Percentiles rank a stretch among this genome's conserved stretches.
Conservation (phyloP, 129 eudicot genomes). For the Lonicera japonica region DNA sequence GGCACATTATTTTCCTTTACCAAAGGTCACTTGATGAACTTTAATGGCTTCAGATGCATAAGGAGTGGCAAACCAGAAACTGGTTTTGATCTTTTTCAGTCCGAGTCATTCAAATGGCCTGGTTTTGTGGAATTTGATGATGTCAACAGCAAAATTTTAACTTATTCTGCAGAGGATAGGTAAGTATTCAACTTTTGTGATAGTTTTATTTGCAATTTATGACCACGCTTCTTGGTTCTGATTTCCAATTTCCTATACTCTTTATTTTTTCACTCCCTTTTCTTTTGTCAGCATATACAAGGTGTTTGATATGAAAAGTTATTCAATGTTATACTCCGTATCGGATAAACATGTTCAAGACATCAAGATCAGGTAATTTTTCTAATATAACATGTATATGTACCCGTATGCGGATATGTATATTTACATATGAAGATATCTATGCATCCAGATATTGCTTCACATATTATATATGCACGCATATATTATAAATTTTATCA, state of each 20-base stretch:
- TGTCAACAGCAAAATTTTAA: slow-evolving; percentile 95
- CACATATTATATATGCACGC: too few relatives aligned
- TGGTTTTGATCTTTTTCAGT: slow-evolving; percentile 87
- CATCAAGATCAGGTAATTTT: slow-evolving; percentile 70
- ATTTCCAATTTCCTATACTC: too few relatives aligned
- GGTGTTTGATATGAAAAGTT: slow-evolving; percentile 91
- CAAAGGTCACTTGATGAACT: too few relatives aligned
- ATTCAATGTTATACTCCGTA: slow-evolving; percentile 85
- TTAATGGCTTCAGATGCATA: slow-evolving; percentile 85
- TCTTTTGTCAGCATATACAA: slow-evolving; percentile 67
- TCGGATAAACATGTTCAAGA: slow-evolving; percentile 89
- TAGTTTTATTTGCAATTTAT: background rate
- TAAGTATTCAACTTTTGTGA: slow-evolving; percentile 7
- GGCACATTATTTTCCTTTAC: too few relatives aligned
- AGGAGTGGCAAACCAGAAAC: slow-evolving; percentile 92
- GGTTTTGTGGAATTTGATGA: slow-evolving; percentile 99
- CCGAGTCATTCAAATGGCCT: slow-evolving; percentile 97
- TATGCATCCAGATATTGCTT: too few relatives aligned
- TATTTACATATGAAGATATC: too few relatives aligned
- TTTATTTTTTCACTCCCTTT: too few relatives aligned
- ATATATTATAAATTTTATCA: too few relatives aligned
- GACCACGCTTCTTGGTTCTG: slow-evolving; percentile 2
- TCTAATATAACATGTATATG: too few relatives aligned
- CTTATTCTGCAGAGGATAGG: slow-evolving; percentile 95
- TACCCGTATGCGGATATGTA: too few relatives aligned